phyloP scores from a whole-genome alignment of 1,284 basidiomycete species.

The Ustilago vetiveriae region DNA sequence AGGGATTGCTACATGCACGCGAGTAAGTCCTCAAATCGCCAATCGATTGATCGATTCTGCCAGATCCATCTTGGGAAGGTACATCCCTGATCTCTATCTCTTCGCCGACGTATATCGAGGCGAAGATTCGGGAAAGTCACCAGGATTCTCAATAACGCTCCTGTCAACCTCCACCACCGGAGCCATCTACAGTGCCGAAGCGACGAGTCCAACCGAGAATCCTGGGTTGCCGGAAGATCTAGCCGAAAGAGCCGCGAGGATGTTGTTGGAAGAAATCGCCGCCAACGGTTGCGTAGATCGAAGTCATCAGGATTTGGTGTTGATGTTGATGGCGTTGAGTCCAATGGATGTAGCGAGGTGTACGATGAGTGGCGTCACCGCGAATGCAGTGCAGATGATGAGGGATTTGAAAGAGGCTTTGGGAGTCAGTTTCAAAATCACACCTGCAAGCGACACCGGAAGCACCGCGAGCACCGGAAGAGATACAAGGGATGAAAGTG shows the following conservation, averaged over 20 bases:
- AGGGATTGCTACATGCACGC: slow-evolving; percentile 79
- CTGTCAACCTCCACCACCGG: slow-evolving; percentile 92
- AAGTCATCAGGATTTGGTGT: slow-evolving; percentile 85
- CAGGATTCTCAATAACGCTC: slow-evolving; percentile 91
- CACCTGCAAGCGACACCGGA: slow-evolving; percentile 16
- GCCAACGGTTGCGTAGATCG: slow-evolving; percentile 89
- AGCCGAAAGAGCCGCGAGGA: slow-evolving; percentile 80
- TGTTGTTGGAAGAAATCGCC: slow-evolving; percentile 81
- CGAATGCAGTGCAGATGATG: slow-evolving; percentile 83
- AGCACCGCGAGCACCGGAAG: neutral
- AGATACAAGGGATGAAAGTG: slow-evolving; percentile 11
- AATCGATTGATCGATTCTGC: slow-evolving; percentile 96
- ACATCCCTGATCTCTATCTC: slow-evolving; percentile 96
- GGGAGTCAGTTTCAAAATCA: slow-evolving; percentile 74
- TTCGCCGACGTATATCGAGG: slow-evolving; percentile 99
- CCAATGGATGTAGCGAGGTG: slow-evolving; percentile 94
- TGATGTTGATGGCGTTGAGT: slow-evolving; percentile 91
- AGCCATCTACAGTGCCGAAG: slow-evolving; percentile 86
- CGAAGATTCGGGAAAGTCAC: slow-evolving; percentile 95
- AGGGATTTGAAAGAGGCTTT: slow-evolving; percentile 84
- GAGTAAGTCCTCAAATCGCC: slow-evolving; percentile 95
- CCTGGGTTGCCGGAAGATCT: slow-evolving; percentile 87
- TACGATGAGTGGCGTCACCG: slow-evolving; percentile 81
- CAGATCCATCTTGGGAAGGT: slow-evolving; percentile 89
- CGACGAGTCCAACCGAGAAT: slow-evolving; percentile 71